Percentiles rank a stretch among this genome's conserved stretches.
These are phyloP conservation scores for Teratosphaeria viscida DNA, from an alignment of 2,329 filamentous ascomycete genomes.

Conservation along the genomic window DNA sequence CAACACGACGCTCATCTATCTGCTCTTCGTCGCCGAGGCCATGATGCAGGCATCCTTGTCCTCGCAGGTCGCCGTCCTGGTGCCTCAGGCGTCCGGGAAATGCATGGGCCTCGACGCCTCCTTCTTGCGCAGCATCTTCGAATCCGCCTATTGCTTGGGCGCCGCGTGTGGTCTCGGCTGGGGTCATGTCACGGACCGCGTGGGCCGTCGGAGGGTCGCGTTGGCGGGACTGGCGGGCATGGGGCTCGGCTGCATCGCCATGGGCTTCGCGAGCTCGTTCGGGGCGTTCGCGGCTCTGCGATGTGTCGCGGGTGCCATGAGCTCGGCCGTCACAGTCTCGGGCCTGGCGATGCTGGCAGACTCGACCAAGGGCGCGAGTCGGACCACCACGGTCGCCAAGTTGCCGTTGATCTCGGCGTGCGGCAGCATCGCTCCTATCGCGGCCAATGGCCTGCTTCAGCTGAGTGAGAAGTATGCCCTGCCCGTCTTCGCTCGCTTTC, in stretches of 20 bases:
- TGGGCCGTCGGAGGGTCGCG: constrained; percentile 35
- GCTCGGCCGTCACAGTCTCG: constrained; percentile 35
- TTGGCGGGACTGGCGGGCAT: constrained; percentile 35
- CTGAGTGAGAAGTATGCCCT: constrained; percentile 28
- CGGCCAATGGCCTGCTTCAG: constrained; percentile 33
- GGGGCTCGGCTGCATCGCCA: constrained; percentile 34
- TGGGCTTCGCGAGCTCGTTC: constrained; percentile 37
- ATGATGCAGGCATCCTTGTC: constrained; percentile 41
- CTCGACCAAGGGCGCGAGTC: constrained; percentile 12
- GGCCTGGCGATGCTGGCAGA: constrained; percentile 39
- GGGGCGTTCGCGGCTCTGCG: constrained; percentile 33
- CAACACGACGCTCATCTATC: constrained; percentile 34
- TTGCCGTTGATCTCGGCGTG: constrained; percentile 36
- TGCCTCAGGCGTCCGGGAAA: constrained; percentile 30
- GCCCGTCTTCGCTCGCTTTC: constrained; percentile 33
- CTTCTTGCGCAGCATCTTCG: constrained; percentile 38
- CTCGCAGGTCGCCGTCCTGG: constrained; percentile 36
- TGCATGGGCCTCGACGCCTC: constrained; percentile 36
- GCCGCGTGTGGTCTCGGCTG: constrained; percentile 35
- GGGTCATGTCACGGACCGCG: constrained; percentile 34
- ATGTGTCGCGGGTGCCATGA: constrained; percentile 34
- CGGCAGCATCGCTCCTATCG: constrained; percentile 36
- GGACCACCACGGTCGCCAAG: constrained; percentile 32
- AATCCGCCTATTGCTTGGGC: constrained; percentile 39
- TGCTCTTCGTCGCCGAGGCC: constrained; percentile 39